Evolutionary conservation across 768 basidiomycete genomes (phyloP), one percentile per base, ranked within the genome.

Genomic region (Calvatia gigantea): DNA sequence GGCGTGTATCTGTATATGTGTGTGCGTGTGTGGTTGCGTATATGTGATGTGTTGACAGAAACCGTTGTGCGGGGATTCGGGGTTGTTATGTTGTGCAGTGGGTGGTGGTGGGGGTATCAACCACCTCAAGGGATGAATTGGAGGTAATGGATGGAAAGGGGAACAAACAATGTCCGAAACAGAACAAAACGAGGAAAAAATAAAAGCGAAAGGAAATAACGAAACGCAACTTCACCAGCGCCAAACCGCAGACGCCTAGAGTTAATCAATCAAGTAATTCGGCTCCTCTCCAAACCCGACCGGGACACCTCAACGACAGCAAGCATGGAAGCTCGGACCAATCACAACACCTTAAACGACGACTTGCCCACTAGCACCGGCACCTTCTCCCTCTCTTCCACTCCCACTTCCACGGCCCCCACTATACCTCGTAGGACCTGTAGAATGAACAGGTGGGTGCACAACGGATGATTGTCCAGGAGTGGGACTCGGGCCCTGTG

Each of bases 401-500:
- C 25, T 51, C 37, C 37, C 50, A 31, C n/a, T 6, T 6, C 21
- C 37, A 41, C 21, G 28, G 14, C 23, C 17, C 12, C 28, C 27
- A 19, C 39, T 29, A 27, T n/a, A 17, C 3, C 37, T 12, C 37
- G 9, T 29, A 17, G 15, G 19, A 6, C 4, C 48, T 14, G 2
- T 21, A 21, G 2, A 1, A 5, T 25, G n/a, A 52, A 17, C 19
- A 21, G 4, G 39, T 17, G 17, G 17, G 21, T 41, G 39, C 9
- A 15, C 39, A n/a, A n/a, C 35, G 11, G 12, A 37, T 4, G 11
- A 11, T n/a, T 42, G 29, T 21, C 51, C 19, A 28, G 17, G 21
- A 25, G 27, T 17, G 45, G 43, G 43, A 35, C 52, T 35, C 6
- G 73, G 68, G n/a, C 67, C 71, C 60, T 79, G 75, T 6, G 83